Percentiles rank a stretch among this genome's conserved stretches.
Conservation (phyloP, 495 filamentous ascomycete genomes). For the Lepidopterella palustris region DNA sequence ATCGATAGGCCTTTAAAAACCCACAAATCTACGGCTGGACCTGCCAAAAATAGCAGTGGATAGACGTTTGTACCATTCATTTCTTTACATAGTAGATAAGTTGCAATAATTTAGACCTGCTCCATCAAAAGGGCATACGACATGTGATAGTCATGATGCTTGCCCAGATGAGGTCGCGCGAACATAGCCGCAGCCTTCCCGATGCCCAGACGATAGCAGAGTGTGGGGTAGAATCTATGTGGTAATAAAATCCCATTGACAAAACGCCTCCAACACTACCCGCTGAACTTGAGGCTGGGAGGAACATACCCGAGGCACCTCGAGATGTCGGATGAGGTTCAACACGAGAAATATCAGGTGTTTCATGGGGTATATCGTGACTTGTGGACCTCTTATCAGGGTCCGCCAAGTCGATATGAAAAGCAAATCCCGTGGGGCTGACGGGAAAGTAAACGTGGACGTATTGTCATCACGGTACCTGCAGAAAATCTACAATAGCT, state of each 20-base stretch:
- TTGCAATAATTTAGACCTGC: too few relatives aligned
- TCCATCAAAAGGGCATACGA: too few relatives aligned
- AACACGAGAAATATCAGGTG: not conserved
- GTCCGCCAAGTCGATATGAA: not conserved
- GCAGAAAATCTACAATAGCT: not conserved
- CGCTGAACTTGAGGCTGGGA: too few relatives aligned
- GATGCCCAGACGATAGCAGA: slow-evolving; percentile 3
- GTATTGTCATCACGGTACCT: not conserved
- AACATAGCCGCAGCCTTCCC: not conserved
- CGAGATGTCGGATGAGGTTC: too few relatives aligned
- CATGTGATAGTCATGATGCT: not conserved
- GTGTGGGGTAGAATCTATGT: slow-evolving; percentile 5
- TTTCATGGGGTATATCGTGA: not conserved
- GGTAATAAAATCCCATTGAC: not conserved
- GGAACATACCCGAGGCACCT: too few relatives aligned
- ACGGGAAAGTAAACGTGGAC: not conserved
- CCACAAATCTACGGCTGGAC: not conserved
- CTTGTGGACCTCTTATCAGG: not conserved
- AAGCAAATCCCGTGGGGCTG: not conserved
- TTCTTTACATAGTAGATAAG: too few relatives aligned
- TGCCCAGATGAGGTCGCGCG: not conserved
- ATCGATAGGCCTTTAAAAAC: not conserved
- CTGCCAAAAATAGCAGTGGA: not conserved
- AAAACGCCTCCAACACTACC: not conserved
- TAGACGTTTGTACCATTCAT: not conserved